phyloP scores from a whole-genome alignment of 1,284 basidiomycete genomes.

The Xerocomus tenax region DNA sequence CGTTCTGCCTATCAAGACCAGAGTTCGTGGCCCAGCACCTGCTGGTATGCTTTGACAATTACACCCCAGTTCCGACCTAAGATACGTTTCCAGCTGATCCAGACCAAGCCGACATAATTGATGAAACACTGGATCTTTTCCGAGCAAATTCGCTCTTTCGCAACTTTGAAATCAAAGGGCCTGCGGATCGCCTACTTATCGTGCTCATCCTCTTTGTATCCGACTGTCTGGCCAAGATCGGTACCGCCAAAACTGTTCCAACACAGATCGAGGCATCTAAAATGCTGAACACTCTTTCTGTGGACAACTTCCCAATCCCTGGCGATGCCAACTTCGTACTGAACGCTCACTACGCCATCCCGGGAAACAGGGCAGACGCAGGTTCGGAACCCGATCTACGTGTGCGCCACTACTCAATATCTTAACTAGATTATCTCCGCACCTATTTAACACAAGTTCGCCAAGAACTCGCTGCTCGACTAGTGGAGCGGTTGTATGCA shows the following conservation, averaged over 20 bases:
- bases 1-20: conserved; percentile 86
- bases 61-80: conserved; percentile 1
- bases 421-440: conserved; percentile 66
- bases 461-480: conserved; percentile 80
- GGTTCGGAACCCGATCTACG: conserved; percentile 47
- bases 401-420: conserved; percentile 2
- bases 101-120: conserved; percentile 80
- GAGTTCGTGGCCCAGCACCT: conserved; percentile 86
- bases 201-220: conserved; percentile 97
- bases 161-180: conserved; percentile 99
- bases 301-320: conserved; percentile 89
- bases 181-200: conserved; percentile 93
- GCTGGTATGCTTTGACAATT: conserved; percentile 44
- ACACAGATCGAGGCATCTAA: conserved; percentile 84
- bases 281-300: conserved; percentile 80
- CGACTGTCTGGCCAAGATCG: conserved; percentile 90
- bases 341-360: conserved; percentile 85
- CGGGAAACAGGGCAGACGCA: conserved; percentile 69
- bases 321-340: conserved; percentile 94
- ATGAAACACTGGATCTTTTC: conserved; percentile 95
- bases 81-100: conserved; percentile 53
- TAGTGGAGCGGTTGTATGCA: conserved; percentile 84
- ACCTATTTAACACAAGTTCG: conserved; percentile 89
- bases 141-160: conserved; percentile 98
- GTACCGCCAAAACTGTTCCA: conserved; percentile 55